Evolutionary conservation across 2,329 filamentous ascomycete genomes (phyloP).

Genomic region (Diatrype stigma): DNA sequence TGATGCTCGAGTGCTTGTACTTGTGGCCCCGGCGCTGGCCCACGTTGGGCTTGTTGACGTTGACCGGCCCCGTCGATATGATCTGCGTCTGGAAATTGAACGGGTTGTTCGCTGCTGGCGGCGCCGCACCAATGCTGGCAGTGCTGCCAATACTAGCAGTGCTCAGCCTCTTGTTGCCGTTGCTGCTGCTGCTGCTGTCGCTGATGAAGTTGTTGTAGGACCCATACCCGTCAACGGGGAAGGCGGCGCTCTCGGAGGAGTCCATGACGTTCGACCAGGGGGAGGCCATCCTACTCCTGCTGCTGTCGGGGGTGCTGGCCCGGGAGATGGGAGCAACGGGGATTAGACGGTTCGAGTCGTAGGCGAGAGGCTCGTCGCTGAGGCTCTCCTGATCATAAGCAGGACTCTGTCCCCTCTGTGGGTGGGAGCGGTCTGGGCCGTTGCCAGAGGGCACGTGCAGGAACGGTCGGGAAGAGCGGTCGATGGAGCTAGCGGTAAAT

Average conservation of each 20-base stretch:
- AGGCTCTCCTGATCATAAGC: not conserved
- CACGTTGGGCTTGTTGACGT: constrained; percentile 81
- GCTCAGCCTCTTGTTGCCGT: too few relatives aligned
- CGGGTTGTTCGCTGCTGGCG: constrained; percentile 61
- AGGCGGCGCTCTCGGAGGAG: constrained; percentile 23
- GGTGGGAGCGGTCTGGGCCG: not conserved
- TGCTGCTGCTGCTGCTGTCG: constrained; percentile 10
- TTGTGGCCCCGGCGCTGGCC: constrained; percentile 92
- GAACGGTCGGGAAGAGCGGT: constrained; percentile 8
- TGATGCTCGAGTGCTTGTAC: constrained; percentile 96
- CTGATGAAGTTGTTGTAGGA: too few relatives aligned
- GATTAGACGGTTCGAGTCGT: constrained; percentile 28
- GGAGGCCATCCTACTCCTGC: constrained; percentile 25
- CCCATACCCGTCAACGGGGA: constrained; percentile 34
- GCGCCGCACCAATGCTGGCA: too few relatives aligned
- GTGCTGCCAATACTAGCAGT: too few relatives aligned
- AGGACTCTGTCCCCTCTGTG: constrained; percentile 5
- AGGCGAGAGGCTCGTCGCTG: constrained; percentile 23
- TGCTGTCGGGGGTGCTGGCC: constrained; percentile 11
- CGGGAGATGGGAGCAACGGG: constrained; percentile 26
- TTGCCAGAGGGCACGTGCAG: constrained; percentile 13
- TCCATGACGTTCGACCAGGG: constrained; percentile 15
- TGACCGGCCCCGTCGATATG: constrained; percentile 70
- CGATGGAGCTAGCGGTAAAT: not conserved
- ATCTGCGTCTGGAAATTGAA: constrained; percentile 93